Evolutionary conservation across 768 basidiomycete genomes (phyloP).

Genomic region (Gloeostereum incarnatum): DNA sequence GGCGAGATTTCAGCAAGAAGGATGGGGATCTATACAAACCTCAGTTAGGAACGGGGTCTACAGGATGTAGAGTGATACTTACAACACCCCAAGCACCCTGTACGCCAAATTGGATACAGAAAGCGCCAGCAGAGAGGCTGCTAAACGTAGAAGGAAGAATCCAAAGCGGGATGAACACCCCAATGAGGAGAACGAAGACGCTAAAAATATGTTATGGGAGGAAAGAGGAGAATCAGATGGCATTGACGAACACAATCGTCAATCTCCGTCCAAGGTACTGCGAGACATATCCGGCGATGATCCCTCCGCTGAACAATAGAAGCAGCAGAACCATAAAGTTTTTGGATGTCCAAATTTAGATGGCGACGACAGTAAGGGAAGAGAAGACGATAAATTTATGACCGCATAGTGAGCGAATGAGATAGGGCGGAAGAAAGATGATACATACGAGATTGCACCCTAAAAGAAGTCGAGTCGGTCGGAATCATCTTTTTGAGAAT

Average conservation of each 20-base stretch:
- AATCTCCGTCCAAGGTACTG: constrained; percentile 81
- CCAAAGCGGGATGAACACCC: constrained; percentile 72
- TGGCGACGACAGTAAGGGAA: neutral
- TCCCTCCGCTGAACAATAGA: constrained; percentile 35
- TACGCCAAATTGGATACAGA: constrained; percentile 80
- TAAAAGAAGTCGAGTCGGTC: neutral
- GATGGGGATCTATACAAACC: constrained; percentile 47
- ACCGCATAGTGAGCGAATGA: neutral
- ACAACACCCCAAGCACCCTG: constrained; percentile 91
- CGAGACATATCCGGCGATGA: constrained; percentile 59
- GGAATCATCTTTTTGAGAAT: neutral
- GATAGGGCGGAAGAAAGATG: constrained; percentile 1
- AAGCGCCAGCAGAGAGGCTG: constrained; percentile 72
- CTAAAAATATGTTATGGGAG: constrained; percentile 16
- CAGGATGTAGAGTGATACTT: constrained; percentile 41
- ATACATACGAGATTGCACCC: neutral
- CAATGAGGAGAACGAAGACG: constrained; percentile 46
- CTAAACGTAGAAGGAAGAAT: constrained; percentile 66
- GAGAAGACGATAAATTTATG: neutral
- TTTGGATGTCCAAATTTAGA: no score
- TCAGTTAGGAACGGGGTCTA: constrained; percentile 31
- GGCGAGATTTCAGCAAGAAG: constrained; percentile 80
- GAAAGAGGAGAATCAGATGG: neutral
- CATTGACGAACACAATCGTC: constrained; percentile 63
- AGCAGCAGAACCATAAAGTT: neutral